Evolutionary conservation across 495 filamentous ascomycete species (phyloP).

Genomic region (Aspergillus affinis): DNA sequence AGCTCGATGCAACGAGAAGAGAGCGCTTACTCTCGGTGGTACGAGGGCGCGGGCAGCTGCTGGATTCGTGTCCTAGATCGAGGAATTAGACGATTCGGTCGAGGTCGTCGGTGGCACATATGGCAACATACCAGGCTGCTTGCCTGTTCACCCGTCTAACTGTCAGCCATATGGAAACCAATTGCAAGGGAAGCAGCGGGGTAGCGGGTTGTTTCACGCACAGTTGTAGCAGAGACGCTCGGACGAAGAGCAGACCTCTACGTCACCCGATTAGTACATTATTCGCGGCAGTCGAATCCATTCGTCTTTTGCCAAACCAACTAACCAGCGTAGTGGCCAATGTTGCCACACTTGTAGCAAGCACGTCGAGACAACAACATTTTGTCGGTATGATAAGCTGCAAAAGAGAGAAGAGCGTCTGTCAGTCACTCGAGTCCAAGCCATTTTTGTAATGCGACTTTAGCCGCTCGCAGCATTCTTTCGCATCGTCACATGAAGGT

Average conservation of each 20-base stretch:
- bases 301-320: conserved; percentile 17
- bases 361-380: conserved; percentile 95
- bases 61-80: conserved; percentile 92
- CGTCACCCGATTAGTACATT: conserved; percentile 21
- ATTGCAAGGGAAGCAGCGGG: conserved; percentile 4
- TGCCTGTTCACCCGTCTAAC: conserved; percentile 51
- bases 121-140: conserved; percentile 70
- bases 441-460: not conserved
- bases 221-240: conserved; percentile 99
- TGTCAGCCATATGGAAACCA: conserved; percentile 24
- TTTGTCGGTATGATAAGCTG: conserved; percentile 51
- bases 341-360: conserved; percentile 99
- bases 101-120: conserved; percentile 18
- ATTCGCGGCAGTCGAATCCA: not conserved
- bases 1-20: not conserved
- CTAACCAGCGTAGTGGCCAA: conserved; percentile 92
- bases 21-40: conserved; percentile 81
- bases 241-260: conserved; percentile 92
- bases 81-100: conserved; percentile 33
- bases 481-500: not conserved
- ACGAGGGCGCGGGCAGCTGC: conserved; percentile 91
- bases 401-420: conserved; percentile 11
- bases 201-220: conserved; percentile 41
- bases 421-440: conserved; percentile 19
- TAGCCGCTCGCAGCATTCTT: not conserved